Base-by-base conservation (phyloP, 345 rosid genomes). In the Hevea brasiliensis region DNA sequence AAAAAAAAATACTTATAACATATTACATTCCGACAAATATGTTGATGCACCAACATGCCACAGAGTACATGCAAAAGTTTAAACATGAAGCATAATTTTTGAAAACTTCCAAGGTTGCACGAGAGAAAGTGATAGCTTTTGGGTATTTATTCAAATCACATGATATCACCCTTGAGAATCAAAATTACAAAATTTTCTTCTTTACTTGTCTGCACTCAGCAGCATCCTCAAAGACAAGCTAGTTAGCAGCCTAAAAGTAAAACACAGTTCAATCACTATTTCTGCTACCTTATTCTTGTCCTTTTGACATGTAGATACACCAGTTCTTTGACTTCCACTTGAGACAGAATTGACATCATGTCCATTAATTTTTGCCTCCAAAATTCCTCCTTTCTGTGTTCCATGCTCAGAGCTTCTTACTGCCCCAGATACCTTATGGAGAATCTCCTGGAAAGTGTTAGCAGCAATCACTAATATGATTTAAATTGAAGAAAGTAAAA, bases 381-480 rank as follows among this genome's bases (percentile, higher is more conserved):
- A 70, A 62, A 76, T 87, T 8, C 72, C 87, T 69, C 69, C 77
- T 62, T 82, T 87, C 40, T 77, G 81, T 72, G 78, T 29, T 53
- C 82, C 85, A 80, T 81, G 80, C 37, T 81, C 70, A 64, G 92
- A 72, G 81, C 76, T 87, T 78, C 78, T 87, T 72, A 86, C 57
- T 63, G 83, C 85, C 63, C 87, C 87, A 44, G 90, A 82, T 62
- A 87, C 84, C 81, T 85, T 92, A 82, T 84, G 80, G 65, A 87
- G 81, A 78, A 94, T 66, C 67, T 87, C 92, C 95, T 88, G 75
- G 75, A 59, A 70, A 48, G 56, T n/a, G 70, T 55, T 60, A 60
- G 73, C 13, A 48, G 40, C 11, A 65, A 58, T 26, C 15, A 65
- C 40, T 42, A 26, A 24, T 24, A 76, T 58, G 54, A 72, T 59